phyloP scores from a whole-genome alignment of 352 stramenopile genomes.

The Phytopythium aichiense region DNA sequence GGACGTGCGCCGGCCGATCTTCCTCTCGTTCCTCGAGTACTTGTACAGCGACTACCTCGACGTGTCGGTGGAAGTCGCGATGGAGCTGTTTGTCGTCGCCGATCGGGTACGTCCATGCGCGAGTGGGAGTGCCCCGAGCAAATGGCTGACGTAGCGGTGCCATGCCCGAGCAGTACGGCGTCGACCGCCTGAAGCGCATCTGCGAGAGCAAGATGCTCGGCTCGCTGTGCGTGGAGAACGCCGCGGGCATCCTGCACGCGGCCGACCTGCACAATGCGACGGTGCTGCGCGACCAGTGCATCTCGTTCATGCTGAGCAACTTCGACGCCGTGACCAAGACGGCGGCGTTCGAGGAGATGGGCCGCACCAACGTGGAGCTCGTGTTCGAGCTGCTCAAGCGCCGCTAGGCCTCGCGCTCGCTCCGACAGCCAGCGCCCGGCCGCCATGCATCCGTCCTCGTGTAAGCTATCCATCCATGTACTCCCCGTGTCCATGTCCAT shows the following conservation, averaged over 20 bases:
- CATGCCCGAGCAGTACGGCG: slow-evolving; percentile 50
- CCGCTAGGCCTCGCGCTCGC: slow-evolving; percentile 23
- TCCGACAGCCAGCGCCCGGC: background rate
- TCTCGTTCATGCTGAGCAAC: slow-evolving; percentile 96
- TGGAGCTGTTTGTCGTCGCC: slow-evolving; percentile 93
- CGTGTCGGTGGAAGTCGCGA: slow-evolving; percentile 87
- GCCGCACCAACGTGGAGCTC: slow-evolving; percentile 96
- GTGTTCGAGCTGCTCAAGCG: slow-evolving; percentile 96
- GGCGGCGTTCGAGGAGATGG: slow-evolving; percentile 97
- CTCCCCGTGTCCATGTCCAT: too few relatives aligned
- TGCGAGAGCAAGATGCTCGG: slow-evolving; percentile 96
- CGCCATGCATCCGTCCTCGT: background rate
- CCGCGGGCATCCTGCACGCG: slow-evolving; percentile 94
- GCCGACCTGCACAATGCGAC: slow-evolving; percentile 94
- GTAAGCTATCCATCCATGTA: background rate
- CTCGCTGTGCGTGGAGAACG: slow-evolving; percentile 95
- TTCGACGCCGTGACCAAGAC: slow-evolving; percentile 98
- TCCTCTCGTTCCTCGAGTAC: slow-evolving; percentile 94
- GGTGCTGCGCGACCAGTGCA: slow-evolving; percentile 92
- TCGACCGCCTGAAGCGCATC: slow-evolving; percentile 88
- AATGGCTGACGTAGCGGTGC: background rate
- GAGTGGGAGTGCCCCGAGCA: background rate
- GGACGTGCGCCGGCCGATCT: slow-evolving; percentile 89
- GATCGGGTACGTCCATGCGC: slow-evolving; percentile 52
- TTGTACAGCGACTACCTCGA: slow-evolving; percentile 96